phyloP scores from a whole-genome alignment of 31 red algal genomes.

The Odonthalia washingtoniensis region DNA sequence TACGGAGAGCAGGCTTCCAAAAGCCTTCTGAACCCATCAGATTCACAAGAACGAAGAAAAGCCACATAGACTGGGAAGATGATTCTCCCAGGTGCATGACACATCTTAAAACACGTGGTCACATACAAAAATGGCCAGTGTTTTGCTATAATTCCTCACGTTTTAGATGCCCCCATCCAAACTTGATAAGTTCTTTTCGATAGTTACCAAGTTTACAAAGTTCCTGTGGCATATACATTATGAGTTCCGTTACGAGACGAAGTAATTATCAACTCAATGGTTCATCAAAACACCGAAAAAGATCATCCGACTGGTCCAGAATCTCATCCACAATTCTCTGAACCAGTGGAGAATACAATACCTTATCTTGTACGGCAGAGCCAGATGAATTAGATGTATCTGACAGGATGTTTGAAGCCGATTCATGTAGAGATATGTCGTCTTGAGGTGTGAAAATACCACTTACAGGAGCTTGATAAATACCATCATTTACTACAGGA shows the following conservation, averaged over 20 bases:
- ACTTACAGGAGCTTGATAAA: too few relatives aligned
- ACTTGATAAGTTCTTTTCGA: constrained; percentile 96
- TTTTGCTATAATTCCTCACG: constrained; percentile 93
- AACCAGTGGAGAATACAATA: constrained; percentile 59
- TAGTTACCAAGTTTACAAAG: constrained; percentile 74
- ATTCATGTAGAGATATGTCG: too few relatives aligned
- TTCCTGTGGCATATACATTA: constrained; percentile 86
- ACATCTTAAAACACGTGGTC: constrained; percentile 95
- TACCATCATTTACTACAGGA: too few relatives aligned
- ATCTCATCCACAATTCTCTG: constrained; percentile 80
- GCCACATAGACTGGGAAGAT: constrained; percentile 98
- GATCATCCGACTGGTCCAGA: constrained; percentile 82
- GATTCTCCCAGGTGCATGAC: constrained; percentile 93
- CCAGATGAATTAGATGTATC: too few relatives aligned
- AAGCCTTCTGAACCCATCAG: constrained; percentile 85
- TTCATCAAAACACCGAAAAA: constrained; percentile 78
- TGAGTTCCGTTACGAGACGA: constrained; percentile 91
- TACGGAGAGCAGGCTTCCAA: constrained; percentile 89
- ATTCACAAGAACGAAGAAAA: constrained; percentile 89
- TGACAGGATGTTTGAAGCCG: too few relatives aligned
- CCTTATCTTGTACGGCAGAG: constrained; percentile 20
- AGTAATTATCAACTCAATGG: constrained; percentile 86
- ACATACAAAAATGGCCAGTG: constrained; percentile 98
- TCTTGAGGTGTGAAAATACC: too few relatives aligned
- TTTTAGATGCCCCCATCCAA: constrained; percentile 99